Percentiles rank a stretch among this genome's conserved stretches.
Evolutionary conservation across 2,329 filamentous ascomycete species (phyloP).

Genomic region (Tolypocladium amazonense): DNA sequence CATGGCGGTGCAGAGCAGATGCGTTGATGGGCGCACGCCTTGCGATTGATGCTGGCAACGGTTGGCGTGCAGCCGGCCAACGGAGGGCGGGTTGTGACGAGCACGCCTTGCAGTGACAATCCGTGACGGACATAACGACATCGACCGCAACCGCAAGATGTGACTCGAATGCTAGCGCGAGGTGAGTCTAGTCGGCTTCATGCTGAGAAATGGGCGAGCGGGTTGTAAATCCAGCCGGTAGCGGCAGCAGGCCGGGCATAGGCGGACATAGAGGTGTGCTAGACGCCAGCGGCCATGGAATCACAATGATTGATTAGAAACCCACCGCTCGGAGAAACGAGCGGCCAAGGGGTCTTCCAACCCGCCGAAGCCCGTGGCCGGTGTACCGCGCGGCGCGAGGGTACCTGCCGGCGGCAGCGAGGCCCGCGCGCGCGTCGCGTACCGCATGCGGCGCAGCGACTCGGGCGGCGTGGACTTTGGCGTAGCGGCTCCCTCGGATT

Average conservation of each 20-base stretch:
- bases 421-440: neutral
- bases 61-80: neutral
- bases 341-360: neutral
- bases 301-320: constrained; percentile 1
- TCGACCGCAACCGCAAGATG: neutral
- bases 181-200: neutral
- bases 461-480: neutral
- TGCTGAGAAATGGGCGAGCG: constrained; percentile 4
- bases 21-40: neutral
- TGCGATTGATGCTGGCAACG: neutral
- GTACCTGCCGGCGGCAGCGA: constrained; percentile 1
- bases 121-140: neutral
- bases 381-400: constrained; percentile 3
- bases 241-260: neutral
- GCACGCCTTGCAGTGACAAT: neutral
- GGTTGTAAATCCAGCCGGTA: constrained; percentile 1
- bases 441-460: constrained; percentile 6
- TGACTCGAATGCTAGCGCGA: neutral
- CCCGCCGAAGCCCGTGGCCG: neutral
- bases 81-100: neutral
- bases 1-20: neutral
- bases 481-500: constrained; percentile 4
- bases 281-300: neutral
- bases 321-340: constrained; percentile 1
- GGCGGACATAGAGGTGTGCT: constrained; percentile 3